Percentiles rank a stretch among this genome's conserved stretches.
phyloP scores from a whole-genome alignment of 352 stramenopile genomes.

The Achlya hypogyna region DNA sequence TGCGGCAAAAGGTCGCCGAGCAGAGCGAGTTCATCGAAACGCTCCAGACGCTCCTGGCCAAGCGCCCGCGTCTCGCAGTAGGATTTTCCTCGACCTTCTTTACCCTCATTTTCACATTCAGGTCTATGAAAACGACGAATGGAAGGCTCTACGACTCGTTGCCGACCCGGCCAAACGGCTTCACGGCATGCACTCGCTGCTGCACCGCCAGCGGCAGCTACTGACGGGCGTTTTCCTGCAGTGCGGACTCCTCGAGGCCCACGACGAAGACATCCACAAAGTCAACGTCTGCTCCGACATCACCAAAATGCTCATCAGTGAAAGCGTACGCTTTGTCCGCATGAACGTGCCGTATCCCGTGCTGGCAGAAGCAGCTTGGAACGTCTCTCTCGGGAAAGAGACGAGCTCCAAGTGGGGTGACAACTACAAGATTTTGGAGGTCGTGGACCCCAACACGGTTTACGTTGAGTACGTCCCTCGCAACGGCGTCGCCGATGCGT shows the following conservation, averaged over 20 bases:
- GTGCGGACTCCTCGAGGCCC: constrained; percentile 12
- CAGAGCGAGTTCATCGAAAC: constrained; percentile 21
- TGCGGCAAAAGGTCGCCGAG: constrained; percentile 15
- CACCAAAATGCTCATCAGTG: constrained; percentile 20
- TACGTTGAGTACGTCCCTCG: constrained; percentile 16
- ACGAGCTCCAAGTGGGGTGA: constrained; percentile 14
- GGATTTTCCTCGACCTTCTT: background rate
- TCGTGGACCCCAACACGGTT: constrained; percentile 14
- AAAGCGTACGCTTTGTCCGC: constrained; percentile 3
- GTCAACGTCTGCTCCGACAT: constrained; percentile 21
- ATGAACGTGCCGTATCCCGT: constrained; percentile 19
- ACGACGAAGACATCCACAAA: constrained; percentile 11
- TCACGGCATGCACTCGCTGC: constrained; percentile 15
- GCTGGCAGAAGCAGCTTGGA: constrained; percentile 15
- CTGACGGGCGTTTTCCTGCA: constrained; percentile 19
- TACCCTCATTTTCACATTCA: background rate
- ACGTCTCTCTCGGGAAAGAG: constrained; percentile 12
- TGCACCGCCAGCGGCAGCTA: constrained; percentile 12
- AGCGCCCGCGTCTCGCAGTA: constrained; percentile 10
- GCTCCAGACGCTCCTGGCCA: constrained; percentile 15
- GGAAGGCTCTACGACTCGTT: constrained; percentile 13
- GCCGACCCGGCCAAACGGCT: constrained; percentile 7
- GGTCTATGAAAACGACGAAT: constrained; percentile 19
- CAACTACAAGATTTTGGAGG: constrained; percentile 20
- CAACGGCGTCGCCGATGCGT: constrained; percentile 17